Evolutionary conservation across 768 basidiomycete genomes (phyloP).

Genomic region (Boletales sp.): DNA sequence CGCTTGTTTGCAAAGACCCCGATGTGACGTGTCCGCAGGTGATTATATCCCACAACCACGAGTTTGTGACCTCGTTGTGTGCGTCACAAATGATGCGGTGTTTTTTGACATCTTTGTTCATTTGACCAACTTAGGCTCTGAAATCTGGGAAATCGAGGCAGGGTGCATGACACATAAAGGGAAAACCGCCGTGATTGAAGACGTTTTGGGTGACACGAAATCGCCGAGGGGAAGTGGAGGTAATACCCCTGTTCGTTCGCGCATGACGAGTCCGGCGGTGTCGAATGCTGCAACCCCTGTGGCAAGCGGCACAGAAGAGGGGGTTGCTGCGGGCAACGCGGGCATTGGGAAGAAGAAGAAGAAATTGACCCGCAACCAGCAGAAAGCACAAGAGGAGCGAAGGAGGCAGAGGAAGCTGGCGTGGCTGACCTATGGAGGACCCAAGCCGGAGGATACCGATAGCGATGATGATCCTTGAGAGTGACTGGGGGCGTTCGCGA

Average conservation of each 20-base stretch:
- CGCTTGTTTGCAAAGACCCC: conserved; percentile 8
- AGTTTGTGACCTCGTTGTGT: conserved; percentile 84
- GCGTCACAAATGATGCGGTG: conserved; percentile 29
- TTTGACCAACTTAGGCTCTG: conserved; percentile 53
- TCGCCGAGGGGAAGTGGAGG: conserved; percentile 66
- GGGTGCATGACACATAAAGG: conserved; percentile 87
- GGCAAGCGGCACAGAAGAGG: conserved; percentile 73
- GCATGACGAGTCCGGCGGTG: conserved; percentile 63
- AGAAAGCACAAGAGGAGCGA: conserved; percentile 87
- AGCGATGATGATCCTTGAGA: conserved; percentile 41
- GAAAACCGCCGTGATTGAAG: conserved; percentile 82
- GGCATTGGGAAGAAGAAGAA: conserved; percentile 71
- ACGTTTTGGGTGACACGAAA: conserved; percentile 69
- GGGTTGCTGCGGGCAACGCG: conserved; percentile 32
- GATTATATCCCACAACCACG: conserved; percentile 95
- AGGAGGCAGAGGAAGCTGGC: conserved; percentile 72
- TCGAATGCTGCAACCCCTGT: conserved; percentile 74
- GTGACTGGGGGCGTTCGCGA: conserved; percentile 22
- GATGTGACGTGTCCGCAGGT: conserved; percentile 45
- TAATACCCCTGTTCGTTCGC: conserved; percentile 70
- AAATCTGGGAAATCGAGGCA: conserved; percentile 92
- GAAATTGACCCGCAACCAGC: conserved; percentile 84
- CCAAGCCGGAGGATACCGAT: conserved; percentile 80
- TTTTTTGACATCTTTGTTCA: conserved; percentile 16
- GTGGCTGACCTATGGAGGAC: conserved; percentile 82